phyloP scores from a whole-genome alignment of 2,329 filamentous ascomycete species.

The Cytospora leucostoma region DNA sequence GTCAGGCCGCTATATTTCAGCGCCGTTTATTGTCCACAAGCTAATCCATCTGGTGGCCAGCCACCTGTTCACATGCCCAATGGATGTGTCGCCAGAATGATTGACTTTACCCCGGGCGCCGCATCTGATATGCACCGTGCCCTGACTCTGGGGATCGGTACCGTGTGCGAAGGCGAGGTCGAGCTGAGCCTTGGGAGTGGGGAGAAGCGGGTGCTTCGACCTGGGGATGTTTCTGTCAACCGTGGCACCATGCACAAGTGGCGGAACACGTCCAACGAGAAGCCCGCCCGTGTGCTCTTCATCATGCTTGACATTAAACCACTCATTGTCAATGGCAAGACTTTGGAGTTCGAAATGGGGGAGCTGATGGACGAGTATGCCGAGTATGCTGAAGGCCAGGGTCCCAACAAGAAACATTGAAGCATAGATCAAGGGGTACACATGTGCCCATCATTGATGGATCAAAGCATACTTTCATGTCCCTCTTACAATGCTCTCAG shows the following conservation, averaged over 20 bases:
- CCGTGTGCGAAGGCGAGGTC: slow-evolving; percentile 51
- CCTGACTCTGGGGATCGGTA: slow-evolving; percentile 50
- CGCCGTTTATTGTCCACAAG: too few relatives aligned
- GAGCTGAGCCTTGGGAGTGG: slow-evolving; percentile 52
- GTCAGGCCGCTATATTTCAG: too few relatives aligned
- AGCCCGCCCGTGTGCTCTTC: slow-evolving; percentile 45
- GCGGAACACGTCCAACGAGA: slow-evolving; percentile 40
- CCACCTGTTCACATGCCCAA: slow-evolving; percentile 20
- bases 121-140: slow-evolving; percentile 43
- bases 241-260: slow-evolving; percentile 49
- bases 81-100: slow-evolving; percentile 28
- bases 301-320: slow-evolving; percentile 35
- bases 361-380: slow-evolving; percentile 29
- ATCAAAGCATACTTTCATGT: too few relatives aligned
- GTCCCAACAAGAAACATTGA: too few relatives aligned
- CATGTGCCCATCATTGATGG: too few relatives aligned
- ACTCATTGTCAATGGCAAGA: slow-evolving; percentile 32
- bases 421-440: too few relatives aligned
- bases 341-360: slow-evolving; percentile 33
- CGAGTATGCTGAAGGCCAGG: too few relatives aligned
- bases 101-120: slow-evolving; percentile 28
- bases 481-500: too few relatives aligned
- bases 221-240: slow-evolving; percentile 51
- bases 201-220: slow-evolving; percentile 42
- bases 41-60: too few relatives aligned